Base-by-base conservation (phyloP, 306 rosid genomes). In the Cucumis cinereus region DNA sequence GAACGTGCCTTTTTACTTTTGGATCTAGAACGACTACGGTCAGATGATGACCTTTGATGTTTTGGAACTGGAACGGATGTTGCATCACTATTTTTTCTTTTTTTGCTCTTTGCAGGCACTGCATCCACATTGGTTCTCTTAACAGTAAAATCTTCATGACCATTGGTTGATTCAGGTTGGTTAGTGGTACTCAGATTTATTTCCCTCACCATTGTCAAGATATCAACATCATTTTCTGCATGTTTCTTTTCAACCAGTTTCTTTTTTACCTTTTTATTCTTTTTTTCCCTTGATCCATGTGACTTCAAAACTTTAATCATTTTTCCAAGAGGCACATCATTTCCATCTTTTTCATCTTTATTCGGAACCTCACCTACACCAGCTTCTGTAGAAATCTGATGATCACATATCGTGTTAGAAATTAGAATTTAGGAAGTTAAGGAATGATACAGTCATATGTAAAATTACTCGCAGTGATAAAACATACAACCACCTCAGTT, bases 81-180 rank as follows among this genome's bases (percentile, higher is more conserved):
- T 77, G 77, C 82, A 79, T 82, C 91, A 54, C 80, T 74, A 49
- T 82, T 78, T 79, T 89, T 92, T 80, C 98, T 86, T 81, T 88
- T 92, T 78, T 76, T 83, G 73, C 70, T 83, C 43, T 74, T 73
- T 72, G 73, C 74, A 79, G 70, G 40, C 77, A 79, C 84, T 64
- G 69, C 53, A 82, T 83, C 88, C 78, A 67, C 74, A 45, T 58
- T 61, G 60, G 72, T 78, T 74, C 79, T 83, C 86, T 82, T 86
- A 41, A 82, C 82, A 23, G 85, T 80, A 60, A 75, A 84, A 77
- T 80, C 75, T 68, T 81, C 91, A 79, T 89, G 93, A 41, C 98
- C 99, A 79, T 95, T 95, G 78, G 88, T 90, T 72, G 89, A 58
- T 82, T 88, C 93, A 84, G 87, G 85, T 85, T 88, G 86, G 54